A percentile compares a stretch with the other conserved stretches of the same genome.
These are phyloP conservation scores for Lasiodiplodia sp. DNA, from an alignment of 2,329 filamentous ascomycete species.

Conservation along the genomic window DNA sequence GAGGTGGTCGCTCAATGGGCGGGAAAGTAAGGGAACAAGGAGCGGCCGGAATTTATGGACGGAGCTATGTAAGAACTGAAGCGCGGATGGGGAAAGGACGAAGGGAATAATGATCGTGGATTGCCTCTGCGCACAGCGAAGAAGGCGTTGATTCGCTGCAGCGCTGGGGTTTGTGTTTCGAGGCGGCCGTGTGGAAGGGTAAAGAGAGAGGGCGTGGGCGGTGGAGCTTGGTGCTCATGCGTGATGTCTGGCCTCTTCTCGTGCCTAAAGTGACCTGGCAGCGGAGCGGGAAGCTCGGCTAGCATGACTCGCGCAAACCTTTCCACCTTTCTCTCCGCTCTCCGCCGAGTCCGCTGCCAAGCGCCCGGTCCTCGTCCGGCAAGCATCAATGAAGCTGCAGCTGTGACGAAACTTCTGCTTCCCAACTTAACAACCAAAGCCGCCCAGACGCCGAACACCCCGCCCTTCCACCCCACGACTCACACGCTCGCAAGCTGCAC, in stretches of 20 bases:
- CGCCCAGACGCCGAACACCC: neutral
- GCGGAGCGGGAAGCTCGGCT: constrained; percentile 18
- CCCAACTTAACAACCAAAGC: neutral
- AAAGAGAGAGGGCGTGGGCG: constrained; percentile 8
- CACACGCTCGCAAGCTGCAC: constrained; percentile 1
- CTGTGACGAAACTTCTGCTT: constrained; percentile 25
- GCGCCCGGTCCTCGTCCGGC: constrained; percentile 10
- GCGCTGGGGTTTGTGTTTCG: neutral
- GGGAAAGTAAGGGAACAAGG: constrained; percentile 26
- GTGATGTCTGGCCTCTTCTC: constrained; percentile 31
- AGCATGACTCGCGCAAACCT: constrained; percentile 1
- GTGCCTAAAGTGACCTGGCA: constrained; percentile 13
- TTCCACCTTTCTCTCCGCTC: neutral
- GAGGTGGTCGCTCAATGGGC: neutral
- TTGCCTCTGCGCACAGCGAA: constrained; percentile 19
- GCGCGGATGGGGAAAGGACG: neutral
- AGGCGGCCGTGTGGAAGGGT: constrained; percentile 1
- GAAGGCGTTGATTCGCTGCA: constrained; percentile 21
- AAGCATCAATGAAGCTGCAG: constrained; percentile 15
- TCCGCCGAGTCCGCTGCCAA: neutral
- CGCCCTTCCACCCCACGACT: neutral
- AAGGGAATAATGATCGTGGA: constrained; percentile 7
- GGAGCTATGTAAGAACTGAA: constrained; percentile 7
- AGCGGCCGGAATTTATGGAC: constrained; percentile 21
- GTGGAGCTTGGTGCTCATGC: constrained; percentile 20